Evolutionary conservation across 495 filamentous ascomycete species (phyloP).

Genomic region (Penicillium coprophilum): DNA sequence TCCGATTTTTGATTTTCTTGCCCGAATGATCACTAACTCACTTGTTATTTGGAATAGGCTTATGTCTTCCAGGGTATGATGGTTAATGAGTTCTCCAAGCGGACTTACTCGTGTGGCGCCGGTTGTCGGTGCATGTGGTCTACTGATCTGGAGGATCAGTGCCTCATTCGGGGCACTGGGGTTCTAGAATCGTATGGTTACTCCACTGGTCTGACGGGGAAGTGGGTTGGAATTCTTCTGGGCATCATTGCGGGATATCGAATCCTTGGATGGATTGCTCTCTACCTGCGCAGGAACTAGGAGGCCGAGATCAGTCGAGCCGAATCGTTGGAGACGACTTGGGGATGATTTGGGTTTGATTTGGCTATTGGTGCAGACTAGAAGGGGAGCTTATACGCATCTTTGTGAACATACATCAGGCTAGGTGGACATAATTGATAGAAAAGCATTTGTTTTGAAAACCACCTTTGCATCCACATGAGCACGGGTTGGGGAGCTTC

Average conservation of each 20-base stretch:
- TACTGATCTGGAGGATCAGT: slow-evolving; percentile 59
- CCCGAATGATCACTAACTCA: neutral
- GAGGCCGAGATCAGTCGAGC: neutral
- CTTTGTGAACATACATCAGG: neutral
- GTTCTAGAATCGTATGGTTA: slow-evolving; percentile 71
- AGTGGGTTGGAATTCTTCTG: slow-evolving; percentile 74
- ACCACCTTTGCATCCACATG: neutral
- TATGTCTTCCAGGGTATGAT: slow-evolving; percentile 92
- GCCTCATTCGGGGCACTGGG: slow-evolving; percentile 63
- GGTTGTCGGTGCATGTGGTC: slow-evolving; percentile 69
- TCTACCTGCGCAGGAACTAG: slow-evolving; percentile 33
- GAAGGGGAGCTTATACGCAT: too few relatives aligned
- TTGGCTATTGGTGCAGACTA: neutral
- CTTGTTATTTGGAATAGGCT: slow-evolving; percentile 29
- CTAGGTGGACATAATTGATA: neutral
- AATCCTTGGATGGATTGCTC: slow-evolving; percentile 56
- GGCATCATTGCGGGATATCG: slow-evolving; percentile 72
- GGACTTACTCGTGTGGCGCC: slow-evolving; percentile 58
- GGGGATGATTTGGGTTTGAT: neutral
- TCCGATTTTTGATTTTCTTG: neutral
- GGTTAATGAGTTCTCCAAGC: slow-evolving; percentile 73
- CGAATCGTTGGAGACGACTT: too few relatives aligned
- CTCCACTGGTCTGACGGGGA: slow-evolving; percentile 57
- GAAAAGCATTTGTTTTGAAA: neutral
- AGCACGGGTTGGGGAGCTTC: neutral